These are phyloP conservation scores for Coniochaeta sp. DNA, from an alignment of 2,329 filamentous ascomycete genomes.

Conservation along the genomic window DNA sequence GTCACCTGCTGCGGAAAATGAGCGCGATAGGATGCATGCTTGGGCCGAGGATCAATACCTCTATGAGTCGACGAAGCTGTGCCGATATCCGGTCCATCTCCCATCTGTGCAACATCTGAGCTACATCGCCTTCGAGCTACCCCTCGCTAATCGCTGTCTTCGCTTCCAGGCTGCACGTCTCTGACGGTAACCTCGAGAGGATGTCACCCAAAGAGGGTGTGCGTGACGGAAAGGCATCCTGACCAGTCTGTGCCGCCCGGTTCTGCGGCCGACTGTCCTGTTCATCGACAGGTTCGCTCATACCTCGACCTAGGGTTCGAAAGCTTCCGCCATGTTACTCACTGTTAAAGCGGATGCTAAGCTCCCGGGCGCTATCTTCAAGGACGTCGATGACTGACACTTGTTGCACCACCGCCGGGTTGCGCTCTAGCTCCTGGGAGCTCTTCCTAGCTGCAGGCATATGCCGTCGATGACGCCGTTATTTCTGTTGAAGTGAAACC, in stretches of 20 bases:
- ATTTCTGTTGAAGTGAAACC: too few relatives aligned
- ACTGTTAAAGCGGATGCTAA: neutral
- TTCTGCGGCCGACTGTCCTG: neutral
- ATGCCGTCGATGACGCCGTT: neutral
- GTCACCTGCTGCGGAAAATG: neutral
- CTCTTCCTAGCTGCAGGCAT: neutral
- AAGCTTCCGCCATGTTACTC: neutral
- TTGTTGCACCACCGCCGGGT: neutral
- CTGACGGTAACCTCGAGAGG: neutral
- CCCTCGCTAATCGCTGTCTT: neutral
- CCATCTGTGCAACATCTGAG: neutral
- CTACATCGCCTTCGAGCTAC: neutral
- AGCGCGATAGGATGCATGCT: neutral
- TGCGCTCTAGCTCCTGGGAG: too few relatives aligned
- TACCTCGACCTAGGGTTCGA: too few relatives aligned
- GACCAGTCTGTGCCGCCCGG: neutral
- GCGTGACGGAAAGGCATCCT: neutral
- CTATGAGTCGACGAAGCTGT: neutral
- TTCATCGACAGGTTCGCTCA: neutral
- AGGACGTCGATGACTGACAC: too few relatives aligned
- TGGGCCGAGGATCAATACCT: neutral
- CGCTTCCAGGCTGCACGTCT: neutral
- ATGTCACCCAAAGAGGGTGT: neutral
- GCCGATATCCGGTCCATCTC: neutral
- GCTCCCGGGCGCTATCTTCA: too few relatives aligned